Base-by-base conservation (phyloP, 495 filamentous ascomycete genomes). In the Usnea hakonensis region DNA sequence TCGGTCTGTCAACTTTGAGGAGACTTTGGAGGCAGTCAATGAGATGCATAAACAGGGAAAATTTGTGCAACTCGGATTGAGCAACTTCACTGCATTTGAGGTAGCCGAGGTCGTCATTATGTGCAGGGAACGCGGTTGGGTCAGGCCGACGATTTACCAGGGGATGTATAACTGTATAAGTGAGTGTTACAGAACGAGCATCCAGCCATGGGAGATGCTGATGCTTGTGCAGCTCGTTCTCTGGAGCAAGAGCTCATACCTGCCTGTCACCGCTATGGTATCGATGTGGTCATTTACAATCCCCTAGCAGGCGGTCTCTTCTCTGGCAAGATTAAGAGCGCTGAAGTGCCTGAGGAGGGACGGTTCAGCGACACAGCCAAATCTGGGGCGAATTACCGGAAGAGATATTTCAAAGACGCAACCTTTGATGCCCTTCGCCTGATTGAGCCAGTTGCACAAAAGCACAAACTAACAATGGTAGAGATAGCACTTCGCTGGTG, bases 231-330 rank as follows among this genome's bases (percentile, higher is more conserved):
- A 80, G 83, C 83, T 44, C 88, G 91, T 16, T 83, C 81, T 10
- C 87, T 95, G 58, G 91, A 96, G 73, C 71, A 82, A 17, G 92
- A 97, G 73, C 76, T 96, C 38, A 79, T 96, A 35, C 86, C 83
- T 0, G 85, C 85, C 8, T 95, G 90, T 67, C 81, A 85, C n/a
- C 84, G 90, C 19, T 96, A 93, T 69, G 89, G 90, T 0, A 77
- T 97, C 33, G 89, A 94, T 63, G 82, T 96, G 30, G 91, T 96
- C 32, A 78, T 93, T n/a, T 96, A 97, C 74, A 96, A 96, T 72
- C 92, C 92, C 0, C 76, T 89, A 56, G 90, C 89, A 13, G 91
- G 91, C 7, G 92, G 92, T 0, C 72, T 96, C 23, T 88, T 96
- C 69, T 87, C 86, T 30, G 90, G 91, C 58, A 94, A 94, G 70